Percentiles rank a stretch among this genome's conserved stretches.
phyloP scores from a whole-genome alignment of 306 rosid species.

The Quercus variabilis region DNA sequence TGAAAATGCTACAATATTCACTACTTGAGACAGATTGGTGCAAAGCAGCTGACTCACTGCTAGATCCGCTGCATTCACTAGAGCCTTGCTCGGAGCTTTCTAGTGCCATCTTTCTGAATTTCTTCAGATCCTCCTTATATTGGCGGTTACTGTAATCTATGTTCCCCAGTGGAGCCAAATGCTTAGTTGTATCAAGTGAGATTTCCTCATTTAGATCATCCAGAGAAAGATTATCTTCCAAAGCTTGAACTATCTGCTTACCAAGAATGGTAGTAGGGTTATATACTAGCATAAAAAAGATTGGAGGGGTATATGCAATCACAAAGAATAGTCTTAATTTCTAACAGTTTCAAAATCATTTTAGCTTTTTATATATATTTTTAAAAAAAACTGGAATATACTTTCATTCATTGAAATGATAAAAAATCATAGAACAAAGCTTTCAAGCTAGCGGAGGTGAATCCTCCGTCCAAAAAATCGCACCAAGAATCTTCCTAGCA shows the following conservation, averaged over 20 bases:
- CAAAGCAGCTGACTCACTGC: constrained; percentile 36
- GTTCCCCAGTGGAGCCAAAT: constrained; percentile 17
- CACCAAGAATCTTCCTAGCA: too few relatives aligned
- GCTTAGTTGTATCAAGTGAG: background rate
- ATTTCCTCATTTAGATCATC: constrained; percentile 18
- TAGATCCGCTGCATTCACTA: constrained; percentile 35
- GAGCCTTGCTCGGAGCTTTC: background rate
- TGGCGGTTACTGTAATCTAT: constrained; percentile 24
- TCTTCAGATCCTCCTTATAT: constrained; percentile 11
- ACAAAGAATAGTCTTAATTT: too few relatives aligned
- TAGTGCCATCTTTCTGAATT: too few relatives aligned
- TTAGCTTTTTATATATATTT: too few relatives aligned
- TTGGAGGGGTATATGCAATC: too few relatives aligned
- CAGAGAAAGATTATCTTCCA: too few relatives aligned
- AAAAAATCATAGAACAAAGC: too few relatives aligned
- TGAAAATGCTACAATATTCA: background rate
- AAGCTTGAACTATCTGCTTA: constrained; percentile 12
- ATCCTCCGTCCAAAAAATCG: too few relatives aligned
- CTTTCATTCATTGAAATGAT: too few relatives aligned
- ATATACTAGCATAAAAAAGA: background rate
- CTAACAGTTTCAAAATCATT: too few relatives aligned
- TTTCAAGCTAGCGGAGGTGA: too few relatives aligned
- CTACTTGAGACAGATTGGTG: constrained; percentile 37
- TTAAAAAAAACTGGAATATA: too few relatives aligned
- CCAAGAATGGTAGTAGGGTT: background rate